A percentile compares a stretch with the other conserved stretches of the same genome.
These are phyloP conservation scores for Dipodascopsis uninucleata DNA, from an alignment of 805 yeast species.

Conservation along the genomic window DNA sequence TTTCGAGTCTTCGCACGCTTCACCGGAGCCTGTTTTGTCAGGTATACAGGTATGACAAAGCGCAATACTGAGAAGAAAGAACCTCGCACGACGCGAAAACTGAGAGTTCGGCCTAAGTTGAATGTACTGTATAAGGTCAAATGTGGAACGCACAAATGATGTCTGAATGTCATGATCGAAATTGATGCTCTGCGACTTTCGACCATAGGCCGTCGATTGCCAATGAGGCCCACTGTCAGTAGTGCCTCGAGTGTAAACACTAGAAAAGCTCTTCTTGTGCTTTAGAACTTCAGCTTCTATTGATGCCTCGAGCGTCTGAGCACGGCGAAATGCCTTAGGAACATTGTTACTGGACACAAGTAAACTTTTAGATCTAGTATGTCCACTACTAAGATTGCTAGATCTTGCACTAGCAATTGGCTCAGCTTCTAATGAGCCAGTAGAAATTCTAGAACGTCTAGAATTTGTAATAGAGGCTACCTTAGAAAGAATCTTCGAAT, in stretches of 20 bases:
- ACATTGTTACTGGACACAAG: no score
- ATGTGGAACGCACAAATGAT: constrained; percentile 45
- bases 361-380: background rate
- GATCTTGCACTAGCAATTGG: no score
- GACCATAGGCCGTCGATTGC: constrained; percentile 22
- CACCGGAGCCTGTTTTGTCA: constrained; percentile 37
- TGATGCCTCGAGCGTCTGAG: constrained; percentile 13
- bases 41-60: constrained; percentile 90
- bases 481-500: no score
- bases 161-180: no score
- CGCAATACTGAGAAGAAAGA: constrained; percentile 77
- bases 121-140: constrained; percentile 63
- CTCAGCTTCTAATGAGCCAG: no score
- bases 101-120: constrained; percentile 66
- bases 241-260: constrained; percentile 6
- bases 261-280: constrained; percentile 7
- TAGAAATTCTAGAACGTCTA: no score
- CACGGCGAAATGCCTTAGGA: constrained; percentile 18
- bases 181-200: no score
- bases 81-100: constrained; percentile 68
- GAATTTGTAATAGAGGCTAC: no score
- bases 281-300: constrained; percentile 1
- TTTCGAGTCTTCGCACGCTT: constrained; percentile 4
- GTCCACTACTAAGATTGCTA: no score
- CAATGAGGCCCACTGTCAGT: constrained; percentile 11